Evolutionary conservation across 164 flowering plant species (phyloP).

Genomic region (Magnolia sinica): DNA sequence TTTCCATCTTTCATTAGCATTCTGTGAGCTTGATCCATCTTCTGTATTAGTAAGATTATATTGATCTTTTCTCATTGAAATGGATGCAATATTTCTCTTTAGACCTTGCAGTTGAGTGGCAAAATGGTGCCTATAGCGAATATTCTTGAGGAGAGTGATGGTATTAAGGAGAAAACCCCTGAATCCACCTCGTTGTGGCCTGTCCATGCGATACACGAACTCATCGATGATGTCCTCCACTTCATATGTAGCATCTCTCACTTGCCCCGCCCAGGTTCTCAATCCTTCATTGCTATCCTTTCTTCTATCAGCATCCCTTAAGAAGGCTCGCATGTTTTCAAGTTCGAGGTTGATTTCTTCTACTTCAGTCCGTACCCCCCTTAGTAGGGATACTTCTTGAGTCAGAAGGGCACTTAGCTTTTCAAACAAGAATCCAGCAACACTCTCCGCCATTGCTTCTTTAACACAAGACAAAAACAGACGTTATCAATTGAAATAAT

Average conservation of each 20-base stretch:
- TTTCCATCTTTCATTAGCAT: neutral
- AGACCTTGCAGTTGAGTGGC: neutral
- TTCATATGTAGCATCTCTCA: neutral
- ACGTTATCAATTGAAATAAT: too few species aligned
- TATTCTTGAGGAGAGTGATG: neutral
- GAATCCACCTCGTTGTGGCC: neutral
- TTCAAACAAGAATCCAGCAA: neutral
- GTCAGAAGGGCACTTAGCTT: neutral
- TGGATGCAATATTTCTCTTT: neutral
- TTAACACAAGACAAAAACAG: neutral
- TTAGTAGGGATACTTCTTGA: neutral
- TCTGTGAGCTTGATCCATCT: neutral
- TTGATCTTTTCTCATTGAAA: neutral
- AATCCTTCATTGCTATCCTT: neutral
- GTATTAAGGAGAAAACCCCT: too few species aligned
- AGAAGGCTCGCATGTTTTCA: neutral
- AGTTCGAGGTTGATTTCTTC: slow-evolving; percentile 26
- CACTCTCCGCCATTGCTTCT: neutral
- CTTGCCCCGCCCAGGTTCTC: neutral
- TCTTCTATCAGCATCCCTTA: neutral
- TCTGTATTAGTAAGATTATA: neutral
- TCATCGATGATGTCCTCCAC: slow-evolving; percentile 4
- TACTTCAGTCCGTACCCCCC: neutral
- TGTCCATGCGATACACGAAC: neutral
- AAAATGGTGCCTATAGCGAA: neutral